A percentile compares a stretch with the other conserved stretches of the same genome.
Evolutionary conservation across 2,329 filamentous ascomycete species (phyloP).

Genomic region (Stachybotrys echinatus): DNA sequence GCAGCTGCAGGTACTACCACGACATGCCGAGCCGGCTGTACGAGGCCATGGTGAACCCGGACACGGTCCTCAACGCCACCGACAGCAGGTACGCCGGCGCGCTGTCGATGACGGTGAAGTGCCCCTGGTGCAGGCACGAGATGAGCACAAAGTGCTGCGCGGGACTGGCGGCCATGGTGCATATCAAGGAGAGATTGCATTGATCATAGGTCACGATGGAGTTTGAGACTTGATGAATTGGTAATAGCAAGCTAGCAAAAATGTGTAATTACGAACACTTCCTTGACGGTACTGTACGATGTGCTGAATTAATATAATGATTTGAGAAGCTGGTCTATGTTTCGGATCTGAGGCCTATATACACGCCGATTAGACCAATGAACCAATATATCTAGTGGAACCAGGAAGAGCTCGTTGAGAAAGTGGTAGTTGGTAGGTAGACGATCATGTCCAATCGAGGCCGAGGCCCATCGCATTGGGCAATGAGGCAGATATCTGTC

Average conservation of each 20-base stretch:
- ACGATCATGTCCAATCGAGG: too few species aligned
- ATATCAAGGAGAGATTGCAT: constrained; percentile 59
- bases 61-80: constrained; percentile 44
- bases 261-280: not conserved
- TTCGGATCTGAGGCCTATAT: too few species aligned
- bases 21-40: constrained; percentile 62
- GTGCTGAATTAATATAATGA: not conserved
- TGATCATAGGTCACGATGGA: constrained; percentile 31
- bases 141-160: constrained; percentile 67
- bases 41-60: constrained; percentile 57
- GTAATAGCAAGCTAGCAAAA: not conserved
- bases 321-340: not conserved
- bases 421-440: too few species aligned
- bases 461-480: too few species aligned
- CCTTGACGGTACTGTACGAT: not conserved
- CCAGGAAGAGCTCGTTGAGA: too few species aligned
- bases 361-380: too few species aligned
- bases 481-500: too few species aligned
- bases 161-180: constrained; percentile 62
- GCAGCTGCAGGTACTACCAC: constrained; percentile 58
- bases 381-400: too few species aligned
- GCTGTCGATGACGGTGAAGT: constrained; percentile 58
- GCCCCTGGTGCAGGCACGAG: constrained; percentile 67
- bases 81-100: constrained; percentile 45
- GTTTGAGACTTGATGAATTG: not conserved